Evolutionary conservation across 805 yeast species (phyloP).

Genomic region (Starmerella roubikii): DNA sequence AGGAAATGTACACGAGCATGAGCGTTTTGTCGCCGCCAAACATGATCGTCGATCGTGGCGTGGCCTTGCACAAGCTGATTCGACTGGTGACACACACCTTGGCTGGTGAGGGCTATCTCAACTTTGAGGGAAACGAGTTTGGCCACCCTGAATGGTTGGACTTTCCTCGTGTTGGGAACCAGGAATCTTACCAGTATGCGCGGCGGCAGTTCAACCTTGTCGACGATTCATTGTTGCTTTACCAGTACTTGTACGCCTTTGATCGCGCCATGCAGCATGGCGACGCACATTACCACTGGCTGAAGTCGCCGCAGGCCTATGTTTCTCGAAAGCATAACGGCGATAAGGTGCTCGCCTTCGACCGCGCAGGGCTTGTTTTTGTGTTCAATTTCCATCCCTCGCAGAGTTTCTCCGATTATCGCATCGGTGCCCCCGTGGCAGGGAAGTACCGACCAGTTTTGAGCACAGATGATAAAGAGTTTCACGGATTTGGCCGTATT

Average conservation of each 20-base stretch:
- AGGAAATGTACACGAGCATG: constrained; percentile 96
- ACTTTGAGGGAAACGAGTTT: constrained; percentile 95
- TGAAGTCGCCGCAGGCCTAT: constrained; percentile 62
- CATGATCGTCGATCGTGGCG: constrained; percentile 73
- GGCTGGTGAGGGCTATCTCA: constrained; percentile 96
- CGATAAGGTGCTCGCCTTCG: constrained; percentile 81
- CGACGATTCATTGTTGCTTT: constrained; percentile 66
- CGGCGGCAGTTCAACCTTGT: constrained; percentile 85
- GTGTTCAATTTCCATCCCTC: constrained; percentile 85
- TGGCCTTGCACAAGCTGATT: constrained; percentile 82
- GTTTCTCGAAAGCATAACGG: constrained; percentile 76
- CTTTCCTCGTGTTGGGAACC: constrained; percentile 84
- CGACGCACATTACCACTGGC: constrained; percentile 60
- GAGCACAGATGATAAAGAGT: constrained; percentile 54
- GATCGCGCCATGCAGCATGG: constrained; percentile 73
- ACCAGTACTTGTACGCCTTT: constrained; percentile 64
- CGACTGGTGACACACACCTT: constrained; percentile 72
- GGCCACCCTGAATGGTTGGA: constrained; percentile 99
- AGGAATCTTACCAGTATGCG: constrained; percentile 82
- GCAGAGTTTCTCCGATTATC: constrained; percentile 68
- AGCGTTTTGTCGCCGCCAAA: constrained; percentile 58
- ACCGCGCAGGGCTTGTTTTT: constrained; percentile 72
- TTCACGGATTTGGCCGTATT: constrained; percentile 73
- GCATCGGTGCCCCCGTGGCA: constrained; percentile 72
- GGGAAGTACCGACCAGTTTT: constrained; percentile 67